phyloP scores from a whole-genome alignment of 2,329 filamentous ascomycete species.

The Penicillium thymicola region DNA sequence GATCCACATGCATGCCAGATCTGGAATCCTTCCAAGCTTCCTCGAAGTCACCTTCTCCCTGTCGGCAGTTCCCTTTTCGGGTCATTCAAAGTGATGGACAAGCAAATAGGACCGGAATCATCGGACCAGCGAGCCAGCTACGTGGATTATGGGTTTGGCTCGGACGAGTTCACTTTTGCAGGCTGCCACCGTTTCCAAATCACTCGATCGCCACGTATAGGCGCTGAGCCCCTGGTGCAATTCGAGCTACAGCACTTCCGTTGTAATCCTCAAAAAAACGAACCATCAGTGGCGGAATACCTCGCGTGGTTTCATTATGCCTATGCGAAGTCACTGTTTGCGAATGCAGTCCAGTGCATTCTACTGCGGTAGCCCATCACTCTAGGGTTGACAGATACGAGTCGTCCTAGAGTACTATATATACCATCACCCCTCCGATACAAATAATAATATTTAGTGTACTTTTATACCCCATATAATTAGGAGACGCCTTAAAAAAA shows the following conservation, averaged over 20 bases:
- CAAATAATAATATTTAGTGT: neutral
- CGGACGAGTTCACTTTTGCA: neutral
- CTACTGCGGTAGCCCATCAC: neutral
- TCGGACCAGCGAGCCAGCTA: neutral
- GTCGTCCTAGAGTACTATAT: neutral
- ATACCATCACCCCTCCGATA: neutral
- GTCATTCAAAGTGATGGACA: neutral
- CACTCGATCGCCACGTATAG: neutral
- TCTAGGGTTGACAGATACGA: neutral
- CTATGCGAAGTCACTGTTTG: neutral
- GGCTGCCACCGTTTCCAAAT: neutral
- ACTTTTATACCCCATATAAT: neutral
- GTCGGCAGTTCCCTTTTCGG: neutral
- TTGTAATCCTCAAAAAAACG: neutral
- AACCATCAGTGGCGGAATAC: neutral
- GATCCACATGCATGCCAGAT: neutral
- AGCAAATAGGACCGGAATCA: neutral
- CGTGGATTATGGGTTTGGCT: neutral
- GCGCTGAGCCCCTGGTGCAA: neutral
- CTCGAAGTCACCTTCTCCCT: neutral
- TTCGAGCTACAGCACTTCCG: neutral
- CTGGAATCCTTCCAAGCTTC: neutral
- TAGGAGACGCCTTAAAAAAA: too few species aligned
- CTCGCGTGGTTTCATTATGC: neutral
- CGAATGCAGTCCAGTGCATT: neutral